phyloP scores from a whole-genome alignment of 192 early-diverging fungal species.

The Coemansia sp. region DNA sequence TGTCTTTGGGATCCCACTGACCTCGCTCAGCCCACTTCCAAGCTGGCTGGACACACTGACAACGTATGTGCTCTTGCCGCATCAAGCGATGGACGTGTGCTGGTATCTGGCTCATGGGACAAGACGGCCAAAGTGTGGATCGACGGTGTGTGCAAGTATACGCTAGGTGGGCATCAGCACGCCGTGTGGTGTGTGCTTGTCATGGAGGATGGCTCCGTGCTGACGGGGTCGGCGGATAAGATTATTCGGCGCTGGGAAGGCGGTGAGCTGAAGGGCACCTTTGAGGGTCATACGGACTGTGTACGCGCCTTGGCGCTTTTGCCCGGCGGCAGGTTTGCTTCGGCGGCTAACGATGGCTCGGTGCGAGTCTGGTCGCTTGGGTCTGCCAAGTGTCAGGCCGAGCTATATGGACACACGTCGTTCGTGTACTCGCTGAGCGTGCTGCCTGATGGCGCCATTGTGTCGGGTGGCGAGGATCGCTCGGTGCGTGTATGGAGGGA shows the following conservation, averaged over 20 bases:
- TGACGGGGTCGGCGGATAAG: constrained; percentile 93
- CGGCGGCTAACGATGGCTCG: constrained; percentile 88
- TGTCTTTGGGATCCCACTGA: constrained; percentile 72
- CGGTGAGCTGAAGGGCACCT: constrained; percentile 62
- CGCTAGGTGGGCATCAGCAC: constrained; percentile 73
- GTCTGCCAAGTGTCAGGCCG: constrained; percentile 65
- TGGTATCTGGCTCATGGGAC: constrained; percentile 99
- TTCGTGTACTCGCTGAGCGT: constrained; percentile 84
- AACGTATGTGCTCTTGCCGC: constrained; percentile 82
- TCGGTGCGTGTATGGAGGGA: constrained; percentile 83
- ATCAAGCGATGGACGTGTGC: constrained; percentile 57
- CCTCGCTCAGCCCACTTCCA: constrained; percentile 59
- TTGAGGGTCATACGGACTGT: constrained; percentile 84
- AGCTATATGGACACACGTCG: constrained; percentile 83
- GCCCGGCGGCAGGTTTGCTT: constrained; percentile 70
- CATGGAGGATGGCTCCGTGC: constrained; percentile 62
- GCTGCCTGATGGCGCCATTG: constrained; percentile 74
- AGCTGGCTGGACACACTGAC: constrained; percentile 79
- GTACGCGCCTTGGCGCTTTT: constrained; percentile 77
- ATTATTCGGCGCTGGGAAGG: constrained; percentile 83
- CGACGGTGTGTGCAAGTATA: constrained; percentile 67
- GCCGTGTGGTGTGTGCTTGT: constrained; percentile 94
- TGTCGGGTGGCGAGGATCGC: constrained; percentile 94
- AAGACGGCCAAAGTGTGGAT: constrained; percentile 89
- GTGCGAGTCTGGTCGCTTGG: constrained; percentile 78